A percentile compares a stretch with the other conserved stretches of the same genome.
phyloP scores from a whole-genome alignment of 2,329 filamentous ascomycete species.

The Pyricularia sp. region DNA sequence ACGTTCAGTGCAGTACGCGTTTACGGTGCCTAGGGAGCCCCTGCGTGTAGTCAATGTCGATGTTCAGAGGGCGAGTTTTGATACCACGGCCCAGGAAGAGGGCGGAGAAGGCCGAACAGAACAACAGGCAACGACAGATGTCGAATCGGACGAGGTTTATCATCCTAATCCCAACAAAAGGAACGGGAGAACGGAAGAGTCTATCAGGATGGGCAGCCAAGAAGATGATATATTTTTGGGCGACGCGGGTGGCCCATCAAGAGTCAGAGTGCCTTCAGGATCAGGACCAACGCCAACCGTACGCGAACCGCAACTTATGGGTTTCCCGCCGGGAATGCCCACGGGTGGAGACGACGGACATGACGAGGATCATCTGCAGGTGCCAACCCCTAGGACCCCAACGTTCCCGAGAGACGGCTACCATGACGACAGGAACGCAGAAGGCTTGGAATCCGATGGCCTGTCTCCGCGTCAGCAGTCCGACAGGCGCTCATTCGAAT shows the following conservation, averaged over 20 bases:
- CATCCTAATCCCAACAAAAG: not conserved
- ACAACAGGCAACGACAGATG: not conserved
- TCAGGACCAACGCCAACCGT: not conserved
- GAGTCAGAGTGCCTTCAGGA: not conserved
- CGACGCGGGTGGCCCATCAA: not conserved
- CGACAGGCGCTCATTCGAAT: slow-evolving; percentile 4
- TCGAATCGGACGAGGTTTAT: not conserved
- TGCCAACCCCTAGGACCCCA: not conserved
- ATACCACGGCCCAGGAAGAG: slow-evolving; percentile 6
- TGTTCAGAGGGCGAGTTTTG: slow-evolving; percentile 20
- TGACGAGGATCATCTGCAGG: not conserved
- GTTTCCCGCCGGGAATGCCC: not conserved
- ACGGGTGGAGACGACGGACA: not conserved
- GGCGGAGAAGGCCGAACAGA: not conserved
- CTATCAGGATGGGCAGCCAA: not conserved
- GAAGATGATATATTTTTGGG: not conserved
- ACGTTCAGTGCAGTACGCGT: slow-evolving; percentile 71
- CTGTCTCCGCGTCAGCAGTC: not conserved
- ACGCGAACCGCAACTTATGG: not conserved
- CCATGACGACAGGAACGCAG: not conserved
- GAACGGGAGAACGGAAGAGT: not conserved
- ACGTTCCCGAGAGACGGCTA: not conserved
- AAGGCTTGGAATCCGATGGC: not conserved
- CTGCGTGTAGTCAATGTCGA: slow-evolving; percentile 83
- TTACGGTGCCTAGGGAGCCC: slow-evolving; percentile 79